A percentile compares a stretch with the other conserved stretches of the same genome.
These are phyloP conservation scores for Cucumis variabilis DNA, from an alignment of 331 rosid genomes.

Conservation along the genomic window DNA sequence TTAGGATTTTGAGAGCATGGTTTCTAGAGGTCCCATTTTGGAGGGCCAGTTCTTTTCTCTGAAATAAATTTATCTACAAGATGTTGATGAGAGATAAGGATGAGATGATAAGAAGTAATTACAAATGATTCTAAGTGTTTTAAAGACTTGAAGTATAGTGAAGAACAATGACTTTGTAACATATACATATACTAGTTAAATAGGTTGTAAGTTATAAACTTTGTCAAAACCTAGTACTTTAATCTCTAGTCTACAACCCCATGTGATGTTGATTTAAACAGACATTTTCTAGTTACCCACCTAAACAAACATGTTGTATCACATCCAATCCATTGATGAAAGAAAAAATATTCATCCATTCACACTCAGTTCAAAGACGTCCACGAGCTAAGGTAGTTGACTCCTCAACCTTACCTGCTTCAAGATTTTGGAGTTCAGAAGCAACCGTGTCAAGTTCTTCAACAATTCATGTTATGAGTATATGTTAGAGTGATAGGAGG, in stretches of 20 bases:
- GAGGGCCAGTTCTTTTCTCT: no score
- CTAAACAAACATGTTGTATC: background rate
- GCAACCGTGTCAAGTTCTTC: background rate
- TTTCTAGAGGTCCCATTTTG: constrained; percentile 66
- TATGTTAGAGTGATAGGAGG: background rate
- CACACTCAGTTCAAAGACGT: background rate
- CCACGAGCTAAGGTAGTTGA: constrained; percentile 14
- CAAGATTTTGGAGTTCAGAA: constrained; percentile 34
- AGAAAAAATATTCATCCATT: background rate
- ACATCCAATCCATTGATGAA: background rate
- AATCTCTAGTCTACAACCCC: no score
- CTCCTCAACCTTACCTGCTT: no score
- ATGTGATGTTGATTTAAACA: background rate
- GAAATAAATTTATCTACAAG: no score
- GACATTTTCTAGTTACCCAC: constrained; percentile 6
- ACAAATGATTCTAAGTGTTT: no score
- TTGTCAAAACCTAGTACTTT: no score
- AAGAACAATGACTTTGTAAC: no score
- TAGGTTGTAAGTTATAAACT: no score
- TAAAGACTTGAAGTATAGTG: no score
- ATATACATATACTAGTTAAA: no score
- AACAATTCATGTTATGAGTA: background rate
- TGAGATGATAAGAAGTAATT: no score
- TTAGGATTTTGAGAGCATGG: constrained; percentile 67
- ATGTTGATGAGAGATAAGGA: no score